Base-by-base conservation (phyloP, 169 alveolate species). In the Babesia sp. region DNA sequence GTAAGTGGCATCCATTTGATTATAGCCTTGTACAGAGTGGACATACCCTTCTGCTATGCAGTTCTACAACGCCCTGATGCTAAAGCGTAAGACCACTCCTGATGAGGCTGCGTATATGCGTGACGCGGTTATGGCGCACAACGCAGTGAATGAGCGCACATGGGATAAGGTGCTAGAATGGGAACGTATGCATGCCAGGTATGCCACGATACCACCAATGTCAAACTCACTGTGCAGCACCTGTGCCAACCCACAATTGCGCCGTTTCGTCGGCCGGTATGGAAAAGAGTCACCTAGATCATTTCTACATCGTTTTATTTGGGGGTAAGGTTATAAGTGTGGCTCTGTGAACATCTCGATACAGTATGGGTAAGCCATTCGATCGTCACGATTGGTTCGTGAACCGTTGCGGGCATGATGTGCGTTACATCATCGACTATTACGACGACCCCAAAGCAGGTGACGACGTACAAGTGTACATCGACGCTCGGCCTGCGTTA, bases 371-470 rank as follows among this genome's bases (percentile, higher is more conserved):
- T 12, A 45, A 53, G 24, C 95, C 95, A 12, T 92, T 92, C 56
- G 96, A 92, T 51, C 86, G 96, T 14, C 96, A 92, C 66, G 96
- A 92, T 70, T 92, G 96, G 96, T 88, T 56, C 66, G 59, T 92
- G 28, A 82, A 92, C 46, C 83, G 96, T 9, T 90, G 92, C 50
- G 95, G 95, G 20, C 71, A 58, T 31, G 86, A 84, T 33, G 92
- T 92, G 29, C 88, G 94, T 28, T 92, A 92, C 71, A 61, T 92
- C 58, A 64, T 92, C 68, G 96, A 92, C 82, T 92, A 88, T 54
- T 92, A 92, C 77, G 94, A 92, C 55, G 95, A 92, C 73, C 93
- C 92, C 26, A 34, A 66, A 3, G 87, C 80, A 28, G 37, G 48
- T 29, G 92, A 90, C 55, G 90, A 79, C 46, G 67, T 78, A 20